phyloP scores from a whole-genome alignment of 2,329 filamentous ascomycete species.

The Leptographium wingfieldii region DNA sequence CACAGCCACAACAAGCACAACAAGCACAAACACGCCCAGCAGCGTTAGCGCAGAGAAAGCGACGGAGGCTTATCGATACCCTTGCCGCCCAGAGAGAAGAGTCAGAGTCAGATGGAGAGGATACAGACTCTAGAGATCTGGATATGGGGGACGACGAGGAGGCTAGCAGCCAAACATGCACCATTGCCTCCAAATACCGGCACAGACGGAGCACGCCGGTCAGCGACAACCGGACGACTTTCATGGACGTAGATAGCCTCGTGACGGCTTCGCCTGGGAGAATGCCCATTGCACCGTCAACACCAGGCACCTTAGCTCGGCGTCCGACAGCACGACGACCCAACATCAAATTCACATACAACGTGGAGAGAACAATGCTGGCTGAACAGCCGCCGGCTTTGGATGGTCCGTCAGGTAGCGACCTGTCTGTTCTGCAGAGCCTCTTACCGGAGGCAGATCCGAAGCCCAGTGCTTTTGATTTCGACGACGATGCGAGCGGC shows the following conservation, averaged over 20 bases:
- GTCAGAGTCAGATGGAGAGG: slow-evolving; percentile 15
- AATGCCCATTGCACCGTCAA: slow-evolving; percentile 7
- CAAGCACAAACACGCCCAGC: background rate
- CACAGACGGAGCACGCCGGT: slow-evolving; percentile 5
- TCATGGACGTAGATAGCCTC: slow-evolving; percentile 11
- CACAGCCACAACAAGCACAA: background rate
- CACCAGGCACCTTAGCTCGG: slow-evolving; percentile 9
- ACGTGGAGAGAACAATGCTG: slow-evolving; percentile 24
- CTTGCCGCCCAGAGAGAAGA: slow-evolving; percentile 27
- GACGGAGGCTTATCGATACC: slow-evolving; percentile 28
- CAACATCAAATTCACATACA: slow-evolving; percentile 27
- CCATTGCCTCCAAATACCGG: slow-evolving; percentile 1
- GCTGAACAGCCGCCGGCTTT: slow-evolving; percentile 18
- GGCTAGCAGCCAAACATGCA: slow-evolving; percentile 6
- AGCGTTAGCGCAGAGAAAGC: slow-evolving; percentile 4
- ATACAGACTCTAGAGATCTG: background rate
- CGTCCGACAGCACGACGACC: slow-evolving; percentile 15
- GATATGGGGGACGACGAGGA: slow-evolving; percentile 1
- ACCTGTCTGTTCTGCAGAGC: slow-evolving; percentile 14
- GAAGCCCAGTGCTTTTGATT: slow-evolving; percentile 17
- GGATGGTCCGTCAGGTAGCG: slow-evolving; percentile 11
- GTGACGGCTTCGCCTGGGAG: slow-evolving; percentile 9
- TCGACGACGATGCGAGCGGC: slow-evolving; percentile 31
- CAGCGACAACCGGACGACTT: slow-evolving; percentile 4
- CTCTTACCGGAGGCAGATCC: slow-evolving; percentile 14